Evolutionary conservation across 2,329 filamentous ascomycete species (phyloP), one percentile per base, ranked within the genome.

Genomic region (Lasiodiplodia theobromae): DNA sequence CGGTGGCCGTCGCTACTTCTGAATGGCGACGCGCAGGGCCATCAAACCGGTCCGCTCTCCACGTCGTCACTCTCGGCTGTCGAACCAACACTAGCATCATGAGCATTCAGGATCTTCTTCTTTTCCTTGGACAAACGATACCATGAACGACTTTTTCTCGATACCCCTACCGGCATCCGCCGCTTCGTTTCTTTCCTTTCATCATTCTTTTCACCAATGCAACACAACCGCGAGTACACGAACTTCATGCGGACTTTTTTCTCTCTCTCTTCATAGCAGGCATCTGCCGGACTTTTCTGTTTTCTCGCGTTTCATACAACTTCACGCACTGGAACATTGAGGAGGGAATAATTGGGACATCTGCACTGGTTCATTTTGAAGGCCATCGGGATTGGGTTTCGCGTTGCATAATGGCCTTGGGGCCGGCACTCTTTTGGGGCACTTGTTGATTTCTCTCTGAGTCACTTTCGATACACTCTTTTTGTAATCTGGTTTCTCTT

Each of bases 1-100:
- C 54, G 12, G n/a, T 23, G n/a, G 54, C 21, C 34, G 54, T 21
- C 54, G 54, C 54, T 58, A 44, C 34, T 58, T 21, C n/a, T 58
- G 11, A 60, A 18, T 16, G 8, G 37, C 57, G 8, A 18, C 57
- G n/a, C 23, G 18, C 18, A 34, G 31, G 18, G 21, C 12, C 40
- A n/a, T 8, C 16, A 21, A 47, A 16, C 18, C 5, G 40, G 12
- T 18, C 14, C 25, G 7, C 28, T 37, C 14, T 37, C 28, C 28
- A n/a, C 4, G 0, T 7, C n/a, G 18, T 21, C 44, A 34, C 21
- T 23, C 18, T n/a, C 28, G 16, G 6, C 18, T 34, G 4, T 11
- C 25, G 52, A 16, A 31, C 52, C 16, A n/a, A 2, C 18, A 56
- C 28, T 7, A n/a, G 21, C 16, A 54, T 28, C 12, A 54, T 28